A percentile compares a stretch with the other conserved stretches of the same genome.
Evolutionary conservation across 1,139 yeast genomes (phyloP).

Genomic region (Candida gigantensis): DNA sequence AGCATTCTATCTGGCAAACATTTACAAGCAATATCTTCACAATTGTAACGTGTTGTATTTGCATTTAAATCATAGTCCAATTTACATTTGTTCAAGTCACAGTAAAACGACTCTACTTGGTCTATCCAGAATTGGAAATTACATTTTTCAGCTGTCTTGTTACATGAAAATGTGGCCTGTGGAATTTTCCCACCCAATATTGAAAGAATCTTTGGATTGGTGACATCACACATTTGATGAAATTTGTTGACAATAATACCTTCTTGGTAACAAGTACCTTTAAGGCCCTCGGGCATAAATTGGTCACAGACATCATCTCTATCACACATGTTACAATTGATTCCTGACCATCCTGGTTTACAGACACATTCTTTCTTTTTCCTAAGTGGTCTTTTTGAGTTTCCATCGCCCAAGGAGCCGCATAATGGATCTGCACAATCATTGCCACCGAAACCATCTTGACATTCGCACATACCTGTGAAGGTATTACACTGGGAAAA

Average conservation of each 20-base stretch:
- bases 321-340: constrained; percentile 85
- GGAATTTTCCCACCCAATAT: constrained; percentile 81
- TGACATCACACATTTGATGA: constrained; percentile 93
- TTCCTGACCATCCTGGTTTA: constrained; percentile 86
- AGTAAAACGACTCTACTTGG: constrained; percentile 82
- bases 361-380: constrained; percentile 64
- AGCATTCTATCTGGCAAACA: constrained; percentile 92
- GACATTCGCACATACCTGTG: constrained; percentile 91
- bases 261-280: constrained; percentile 88
- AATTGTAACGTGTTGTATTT: constrained; percentile 74
- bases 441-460: constrained; percentile 89
- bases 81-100: constrained; percentile 73
- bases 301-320: constrained; percentile 75
- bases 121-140: constrained; percentile 97
- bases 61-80: constrained; percentile 63
- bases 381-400: constrained; percentile 61
- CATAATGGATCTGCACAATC: constrained; percentile 91
- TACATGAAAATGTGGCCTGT: constrained; percentile 90
- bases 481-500: constrained; percentile 82
- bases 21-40: constrained; percentile 75
- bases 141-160: constrained; percentile 64
- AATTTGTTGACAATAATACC: constrained; percentile 81
- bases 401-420: constrained; percentile 73
- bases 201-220: constrained; percentile 80
- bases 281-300: constrained; percentile 83